Evolutionary conservation across 192 early-diverging fungal species (phyloP).

Genomic region (Dimargaris cristalligena): DNA sequence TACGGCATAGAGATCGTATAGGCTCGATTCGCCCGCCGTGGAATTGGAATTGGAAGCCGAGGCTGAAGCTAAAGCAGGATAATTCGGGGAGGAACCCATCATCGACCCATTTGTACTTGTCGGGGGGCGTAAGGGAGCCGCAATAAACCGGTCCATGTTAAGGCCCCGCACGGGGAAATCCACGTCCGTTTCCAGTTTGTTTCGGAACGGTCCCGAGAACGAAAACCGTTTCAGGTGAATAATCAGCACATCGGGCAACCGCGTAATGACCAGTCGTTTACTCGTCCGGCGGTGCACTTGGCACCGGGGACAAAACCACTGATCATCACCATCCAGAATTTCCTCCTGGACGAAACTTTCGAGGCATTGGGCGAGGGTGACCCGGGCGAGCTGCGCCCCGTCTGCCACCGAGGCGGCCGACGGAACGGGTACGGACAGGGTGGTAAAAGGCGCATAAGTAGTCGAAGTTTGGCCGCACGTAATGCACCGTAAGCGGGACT

Average conservation of each 20-base stretch:
- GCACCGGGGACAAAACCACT: constrained; percentile 80
- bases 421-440: constrained; percentile 79
- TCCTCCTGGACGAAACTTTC: constrained; percentile 72
- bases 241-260: constrained; percentile 74
- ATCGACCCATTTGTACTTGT: too few relatives aligned
- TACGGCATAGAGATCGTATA: constrained; percentile 69
- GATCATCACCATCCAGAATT: constrained; percentile 75
- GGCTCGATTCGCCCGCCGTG: constrained; percentile 15
- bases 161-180: constrained; percentile 56
- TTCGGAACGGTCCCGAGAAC: constrained; percentile 76
- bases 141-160: constrained; percentile 38
- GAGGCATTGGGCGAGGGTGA: constrained; percentile 69
- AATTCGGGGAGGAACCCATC: neutral
- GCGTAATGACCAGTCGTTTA: constrained; percentile 62
- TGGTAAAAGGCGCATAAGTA: constrained; percentile 85
- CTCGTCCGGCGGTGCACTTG: constrained; percentile 49
- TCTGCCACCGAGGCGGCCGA: constrained; percentile 24
- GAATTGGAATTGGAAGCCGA: neutral
- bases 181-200: constrained; percentile 80
- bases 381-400: too few relatives aligned
- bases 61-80: too few relatives aligned
- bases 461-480: constrained; percentile 61
- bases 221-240: constrained; percentile 93
- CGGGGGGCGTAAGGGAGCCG: constrained; percentile 12
- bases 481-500: constrained; percentile 45